Percentiles rank a stretch among this genome's conserved stretches.
Conservation (phyloP, 768 basidiomycete genomes). For the Lyophyllum atratum region DNA sequence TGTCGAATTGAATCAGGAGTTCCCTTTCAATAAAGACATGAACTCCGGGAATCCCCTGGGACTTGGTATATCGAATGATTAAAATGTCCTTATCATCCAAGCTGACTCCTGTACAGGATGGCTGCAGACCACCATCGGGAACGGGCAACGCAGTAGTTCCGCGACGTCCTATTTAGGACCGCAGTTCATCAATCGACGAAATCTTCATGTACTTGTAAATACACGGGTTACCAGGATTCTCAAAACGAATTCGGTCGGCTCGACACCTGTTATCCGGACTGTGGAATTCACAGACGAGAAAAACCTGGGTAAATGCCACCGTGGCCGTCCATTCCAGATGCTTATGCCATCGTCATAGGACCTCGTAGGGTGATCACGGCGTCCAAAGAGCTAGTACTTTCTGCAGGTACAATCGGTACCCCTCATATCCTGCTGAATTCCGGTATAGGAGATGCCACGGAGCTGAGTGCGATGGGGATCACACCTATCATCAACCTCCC, state of each 20-base stretch:
- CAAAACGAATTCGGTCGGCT: constrained; percentile 4
- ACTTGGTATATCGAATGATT: constrained; percentile 25
- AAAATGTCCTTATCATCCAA: constrained; percentile 19
- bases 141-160: constrained; percentile 13
- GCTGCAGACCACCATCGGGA: constrained; percentile 6
- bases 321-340: neutral
- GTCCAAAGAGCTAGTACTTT: constrained; percentile 10
- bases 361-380: constrained; percentile 12
- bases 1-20: constrained; percentile 32
- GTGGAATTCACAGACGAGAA: constrained; percentile 7
- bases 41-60: constrained; percentile 42
- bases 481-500: constrained; percentile 24
- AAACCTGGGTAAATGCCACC: neutral
- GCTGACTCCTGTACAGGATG: constrained; percentile 14
- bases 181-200: constrained; percentile 20
- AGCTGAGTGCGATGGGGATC: constrained; percentile 25
- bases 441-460: constrained; percentile 31
- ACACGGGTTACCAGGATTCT: constrained; percentile 22
- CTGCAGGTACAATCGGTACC: constrained; percentile 34
- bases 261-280: neutral
- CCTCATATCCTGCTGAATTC: constrained; percentile 34
- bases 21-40: constrained; percentile 39
- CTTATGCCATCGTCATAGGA: neutral
- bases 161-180: constrained; percentile 17
- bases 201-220: constrained; percentile 25